phyloP scores from a whole-genome alignment of 2,329 filamentous ascomycete genomes.

The Colletotrichum sp. region DNA sequence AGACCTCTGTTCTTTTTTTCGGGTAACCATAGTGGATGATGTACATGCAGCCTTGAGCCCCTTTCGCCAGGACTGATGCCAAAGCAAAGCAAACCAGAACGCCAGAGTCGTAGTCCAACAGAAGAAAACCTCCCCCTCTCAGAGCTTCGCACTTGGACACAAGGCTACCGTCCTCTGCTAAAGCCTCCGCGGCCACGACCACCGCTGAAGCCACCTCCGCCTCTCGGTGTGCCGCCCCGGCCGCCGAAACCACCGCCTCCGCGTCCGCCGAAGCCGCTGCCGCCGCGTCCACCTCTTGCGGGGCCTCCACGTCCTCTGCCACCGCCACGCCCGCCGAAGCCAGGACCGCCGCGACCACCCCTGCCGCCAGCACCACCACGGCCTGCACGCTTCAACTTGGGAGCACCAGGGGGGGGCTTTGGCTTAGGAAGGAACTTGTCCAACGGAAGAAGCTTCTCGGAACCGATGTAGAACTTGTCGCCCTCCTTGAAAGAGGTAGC shows the following conservation, averaged over 20 bases:
- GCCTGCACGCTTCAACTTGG: conserved; percentile 65
- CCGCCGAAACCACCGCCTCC: conserved; percentile 29
- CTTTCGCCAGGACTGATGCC: conserved; percentile 10
- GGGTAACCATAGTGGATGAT: conserved; percentile 17
- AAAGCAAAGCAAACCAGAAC: conserved; percentile 22
- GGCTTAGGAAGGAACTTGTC: conserved; percentile 98
- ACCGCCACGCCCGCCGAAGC: conserved; percentile 32
- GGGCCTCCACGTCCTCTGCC: conserved; percentile 26
- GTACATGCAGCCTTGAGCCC: conserved; percentile 17
- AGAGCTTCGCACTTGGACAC: background rate
- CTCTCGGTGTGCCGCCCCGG: conserved; percentile 24
- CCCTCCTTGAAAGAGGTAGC: conserved; percentile 93
- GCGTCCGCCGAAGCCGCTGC: conserved; percentile 31
- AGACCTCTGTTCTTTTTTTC: conserved; percentile 10
- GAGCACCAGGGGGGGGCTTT: conserved; percentile 73
- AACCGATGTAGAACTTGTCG: conserved; percentile 96
- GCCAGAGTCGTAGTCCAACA: conserved; percentile 20
- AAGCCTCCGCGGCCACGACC: conserved; percentile 21
- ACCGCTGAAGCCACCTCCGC: conserved; percentile 19
- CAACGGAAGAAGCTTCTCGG: conserved; percentile 92
- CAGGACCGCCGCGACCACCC: conserved; percentile 46
- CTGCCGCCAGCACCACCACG: conserved; percentile 43
- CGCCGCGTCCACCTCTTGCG: conserved; percentile 28
- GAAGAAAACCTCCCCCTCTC: conserved; percentile 12
- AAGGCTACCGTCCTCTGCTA: conserved; percentile 20